phyloP scores from a whole-genome alignment of 768 basidiomycete species.

The Mycena rebaudengoi region DNA sequence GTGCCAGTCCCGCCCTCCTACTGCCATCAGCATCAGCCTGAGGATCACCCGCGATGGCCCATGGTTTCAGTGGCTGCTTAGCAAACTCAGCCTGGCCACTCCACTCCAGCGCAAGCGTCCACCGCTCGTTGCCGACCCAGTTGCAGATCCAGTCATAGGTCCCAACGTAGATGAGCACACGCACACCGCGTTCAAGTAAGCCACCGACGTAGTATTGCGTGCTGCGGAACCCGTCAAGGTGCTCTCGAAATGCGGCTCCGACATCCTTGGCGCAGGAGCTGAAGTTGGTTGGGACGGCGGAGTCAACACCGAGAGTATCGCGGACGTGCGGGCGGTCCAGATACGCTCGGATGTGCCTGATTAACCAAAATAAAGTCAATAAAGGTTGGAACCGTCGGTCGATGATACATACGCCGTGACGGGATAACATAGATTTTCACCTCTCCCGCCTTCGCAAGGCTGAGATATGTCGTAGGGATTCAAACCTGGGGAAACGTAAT shows the following conservation, averaged over 20 bases:
- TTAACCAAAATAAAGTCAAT: background rate
- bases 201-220: slow-evolving; percentile 67
- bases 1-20: too few relatives aligned
- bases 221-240: slow-evolving; percentile 53
- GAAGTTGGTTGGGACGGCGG: slow-evolving; percentile 46
- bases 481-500: slow-evolving; percentile 39
- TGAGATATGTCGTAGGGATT: slow-evolving; percentile 71
- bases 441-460: slow-evolving; percentile 26
- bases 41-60: too few relatives aligned
- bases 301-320: slow-evolving; percentile 57
- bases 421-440: slow-evolving; percentile 21
- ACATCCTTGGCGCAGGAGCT: slow-evolving; percentile 54
- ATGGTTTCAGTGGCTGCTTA: slow-evolving; percentile 41
- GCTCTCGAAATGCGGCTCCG: slow-evolving; percentile 51
- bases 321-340: slow-evolving; percentile 60
- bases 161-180: slow-evolving; percentile 76
- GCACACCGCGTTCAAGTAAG: slow-evolving; percentile 76
- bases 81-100: slow-evolving; percentile 59
- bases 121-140: slow-evolving; percentile 77
- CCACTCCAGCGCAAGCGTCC: slow-evolving; percentile 79
- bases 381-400: too few relatives aligned
- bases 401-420: slow-evolving; percentile 17
- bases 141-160: slow-evolving; percentile 82
- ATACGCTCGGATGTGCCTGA: slow-evolving; percentile 55
- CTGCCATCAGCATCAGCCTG: too few relatives aligned